Conservation (phyloP, 176 grass and related monocot genomes). For the Triticum dicoccoides region DNA sequence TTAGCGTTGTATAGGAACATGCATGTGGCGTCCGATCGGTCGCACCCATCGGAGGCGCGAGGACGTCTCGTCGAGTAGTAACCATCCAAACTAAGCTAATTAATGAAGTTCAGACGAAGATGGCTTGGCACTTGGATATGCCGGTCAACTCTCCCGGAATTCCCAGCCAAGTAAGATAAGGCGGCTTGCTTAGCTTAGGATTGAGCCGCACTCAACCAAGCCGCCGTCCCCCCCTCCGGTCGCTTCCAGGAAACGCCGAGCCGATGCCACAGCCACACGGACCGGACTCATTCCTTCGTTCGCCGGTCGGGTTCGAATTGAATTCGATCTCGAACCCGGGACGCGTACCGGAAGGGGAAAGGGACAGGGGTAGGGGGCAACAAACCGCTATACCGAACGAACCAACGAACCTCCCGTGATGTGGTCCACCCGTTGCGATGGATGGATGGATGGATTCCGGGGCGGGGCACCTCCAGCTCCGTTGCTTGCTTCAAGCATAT, state of each 20-base stretch:
- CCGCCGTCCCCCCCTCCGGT: not conserved
- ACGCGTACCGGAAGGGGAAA: conserved; percentile 5
- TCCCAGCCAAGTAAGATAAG: conserved; percentile 25
- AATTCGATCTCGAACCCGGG: not conserved
- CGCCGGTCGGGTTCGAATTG: not conserved
- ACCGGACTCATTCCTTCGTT: not conserved
- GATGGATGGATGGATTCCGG: not conserved
- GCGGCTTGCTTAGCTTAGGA: conserved; percentile 14
- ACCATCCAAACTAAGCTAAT: not conserved
- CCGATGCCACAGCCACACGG: not conserved
- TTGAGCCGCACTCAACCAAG: not conserved
- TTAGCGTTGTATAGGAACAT: not conserved
- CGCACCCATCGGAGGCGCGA: not conserved
- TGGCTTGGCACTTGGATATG: conserved; percentile 1
- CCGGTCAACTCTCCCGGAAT: conserved; percentile 31
- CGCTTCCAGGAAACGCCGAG: conserved; percentile 28
- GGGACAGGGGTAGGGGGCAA: not conserved
- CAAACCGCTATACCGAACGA: conserved; percentile 30
- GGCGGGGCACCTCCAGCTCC: no score
- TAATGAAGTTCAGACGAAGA: not conserved
- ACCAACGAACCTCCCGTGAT: conserved; percentile 32
- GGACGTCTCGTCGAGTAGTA: no score
- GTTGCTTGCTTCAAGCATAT: not conserved
- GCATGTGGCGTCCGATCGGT: not conserved
- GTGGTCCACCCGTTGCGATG: not conserved